Evolutionary conservation across 2,329 filamentous ascomycete genomes (phyloP).

Genomic region (Ophiosphaerella korrae): DNA sequence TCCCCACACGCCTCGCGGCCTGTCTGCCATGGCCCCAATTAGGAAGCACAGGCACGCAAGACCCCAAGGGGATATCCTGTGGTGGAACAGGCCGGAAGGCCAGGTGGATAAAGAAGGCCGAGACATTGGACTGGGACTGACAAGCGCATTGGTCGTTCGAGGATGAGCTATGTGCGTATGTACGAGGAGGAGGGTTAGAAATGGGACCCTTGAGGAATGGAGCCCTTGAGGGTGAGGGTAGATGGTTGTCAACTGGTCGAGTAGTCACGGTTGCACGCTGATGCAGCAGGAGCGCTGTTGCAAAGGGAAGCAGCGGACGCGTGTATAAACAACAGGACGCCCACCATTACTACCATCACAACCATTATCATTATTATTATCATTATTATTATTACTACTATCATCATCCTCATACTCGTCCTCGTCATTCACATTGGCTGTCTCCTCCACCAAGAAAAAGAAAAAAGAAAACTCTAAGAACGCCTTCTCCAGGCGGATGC

Average conservation of each 20-base stretch:
- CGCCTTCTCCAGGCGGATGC: no score
- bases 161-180: neutral
- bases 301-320: no score
- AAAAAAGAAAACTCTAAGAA: no score
- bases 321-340: no score
- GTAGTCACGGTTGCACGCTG: constrained; percentile 6
- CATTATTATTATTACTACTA: no score
- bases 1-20: constrained; percentile 21
- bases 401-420: no score
- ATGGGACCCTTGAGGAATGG: constrained; percentile 10
- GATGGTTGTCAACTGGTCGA: neutral
- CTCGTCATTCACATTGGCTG: no score
- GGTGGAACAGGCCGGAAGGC: constrained; percentile 20
- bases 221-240: constrained; percentile 1
- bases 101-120: constrained; percentile 10
- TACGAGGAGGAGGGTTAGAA: constrained; percentile 14
- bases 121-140: no score
- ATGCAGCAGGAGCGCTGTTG: no score
- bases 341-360: no score
- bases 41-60: neutral
- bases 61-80: constrained; percentile 9
- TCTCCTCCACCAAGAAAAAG: no score
- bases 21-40: neutral
- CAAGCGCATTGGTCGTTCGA: constrained; percentile 19
- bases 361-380: no score